These are phyloP conservation scores for Antarctomyces pellizariae DNA, from an alignment of 495 filamentous ascomycete genomes.

Conservation along the genomic window DNA sequence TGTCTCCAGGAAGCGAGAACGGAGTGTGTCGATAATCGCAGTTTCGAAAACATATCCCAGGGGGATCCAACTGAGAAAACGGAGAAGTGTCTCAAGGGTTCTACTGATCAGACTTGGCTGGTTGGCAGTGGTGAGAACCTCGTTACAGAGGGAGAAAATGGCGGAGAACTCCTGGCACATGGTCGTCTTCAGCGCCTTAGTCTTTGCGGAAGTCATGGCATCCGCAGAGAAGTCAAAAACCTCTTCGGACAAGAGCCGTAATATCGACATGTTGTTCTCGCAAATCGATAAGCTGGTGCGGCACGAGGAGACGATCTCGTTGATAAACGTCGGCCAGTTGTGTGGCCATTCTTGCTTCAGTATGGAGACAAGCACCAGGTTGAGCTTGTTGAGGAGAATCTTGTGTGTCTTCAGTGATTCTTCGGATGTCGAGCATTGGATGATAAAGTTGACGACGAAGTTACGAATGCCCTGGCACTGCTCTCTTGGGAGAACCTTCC, in stretches of 20 bases:
- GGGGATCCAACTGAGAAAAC: constrained; percentile 97
- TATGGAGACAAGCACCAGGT: constrained; percentile 88
- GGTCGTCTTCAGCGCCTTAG: constrained; percentile 81
- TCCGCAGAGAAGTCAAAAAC: constrained; percentile 98
- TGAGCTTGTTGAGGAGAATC: constrained; percentile 88
- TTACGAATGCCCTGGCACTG: constrained; percentile 97
- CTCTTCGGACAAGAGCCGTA: constrained; percentile 86
- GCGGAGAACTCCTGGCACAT: constrained; percentile 97
- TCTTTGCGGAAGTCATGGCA: constrained; percentile 93
- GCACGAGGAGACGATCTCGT: constrained; percentile 93
- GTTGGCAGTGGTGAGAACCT: constrained; percentile 71
- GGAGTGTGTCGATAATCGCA: constrained; percentile 78
- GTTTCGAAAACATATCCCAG: constrained; percentile 98
- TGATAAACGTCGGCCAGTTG: constrained; percentile 99
- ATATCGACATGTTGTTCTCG: constrained; percentile 99
- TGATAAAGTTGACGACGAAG: constrained; percentile 94
- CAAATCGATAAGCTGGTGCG: constrained; percentile 87
- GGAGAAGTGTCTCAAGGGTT: constrained; percentile 78
- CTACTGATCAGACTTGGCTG: constrained; percentile 79
- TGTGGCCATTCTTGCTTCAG: constrained; percentile 99
- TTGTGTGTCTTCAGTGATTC: constrained; percentile 60
- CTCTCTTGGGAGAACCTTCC: constrained; percentile 89
- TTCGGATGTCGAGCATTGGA: constrained; percentile 71
- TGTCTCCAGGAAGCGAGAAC: constrained; percentile 67
- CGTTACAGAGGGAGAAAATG: constrained; percentile 90